These are phyloP conservation scores for Microbotryum silenes-acaulis DNA, from an alignment of 1,284 basidiomycete genomes.

Conservation along the genomic window DNA sequence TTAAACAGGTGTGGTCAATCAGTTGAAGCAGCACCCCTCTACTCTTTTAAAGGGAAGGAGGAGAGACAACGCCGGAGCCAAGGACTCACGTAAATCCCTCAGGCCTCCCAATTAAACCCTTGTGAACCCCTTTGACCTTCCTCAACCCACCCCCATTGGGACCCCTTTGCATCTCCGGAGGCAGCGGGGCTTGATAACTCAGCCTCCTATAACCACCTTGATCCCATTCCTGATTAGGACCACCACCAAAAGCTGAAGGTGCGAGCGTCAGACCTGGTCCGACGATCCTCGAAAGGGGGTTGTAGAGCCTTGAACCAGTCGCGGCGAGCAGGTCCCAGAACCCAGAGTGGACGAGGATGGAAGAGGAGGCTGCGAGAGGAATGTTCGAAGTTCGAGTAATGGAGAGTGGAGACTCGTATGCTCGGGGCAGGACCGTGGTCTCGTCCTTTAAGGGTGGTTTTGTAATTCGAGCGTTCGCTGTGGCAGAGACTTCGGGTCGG, in stretches of 20 bases:
- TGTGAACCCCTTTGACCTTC: conserved; percentile 61
- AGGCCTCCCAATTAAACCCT: conserved; percentile 62
- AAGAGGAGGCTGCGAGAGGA: conserved; percentile 11
- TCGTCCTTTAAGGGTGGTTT: no score
- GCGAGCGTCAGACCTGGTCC: not conserved
- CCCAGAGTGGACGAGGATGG: conserved; percentile 65
- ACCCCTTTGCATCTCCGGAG: conserved; percentile 7
- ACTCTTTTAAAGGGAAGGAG: conserved; percentile 11
- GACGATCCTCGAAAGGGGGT: conserved; percentile 40
- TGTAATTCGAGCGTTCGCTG: no score
- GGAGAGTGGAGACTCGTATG: no score
- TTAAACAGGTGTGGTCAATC: conserved; percentile 1
- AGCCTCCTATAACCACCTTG: no score
- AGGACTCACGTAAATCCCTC: conserved; percentile 69
- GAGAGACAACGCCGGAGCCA: conserved; percentile 3
- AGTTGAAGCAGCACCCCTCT: conserved; percentile 29
- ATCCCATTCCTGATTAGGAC: not conserved
- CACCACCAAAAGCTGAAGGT: not conserved
- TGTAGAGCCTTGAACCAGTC: conserved; percentile 41
- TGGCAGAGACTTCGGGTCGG: no score
- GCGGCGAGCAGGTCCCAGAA: conserved; percentile 72
- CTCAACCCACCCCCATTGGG: conserved; percentile 50
- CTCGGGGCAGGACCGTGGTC: no score
- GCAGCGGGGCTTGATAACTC: no score
- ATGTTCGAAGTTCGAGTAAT: conserved; percentile 6